Base-by-base conservation (phyloP, 31 red algal genomes). In the Odonthalia washingtoniensis region DNA sequence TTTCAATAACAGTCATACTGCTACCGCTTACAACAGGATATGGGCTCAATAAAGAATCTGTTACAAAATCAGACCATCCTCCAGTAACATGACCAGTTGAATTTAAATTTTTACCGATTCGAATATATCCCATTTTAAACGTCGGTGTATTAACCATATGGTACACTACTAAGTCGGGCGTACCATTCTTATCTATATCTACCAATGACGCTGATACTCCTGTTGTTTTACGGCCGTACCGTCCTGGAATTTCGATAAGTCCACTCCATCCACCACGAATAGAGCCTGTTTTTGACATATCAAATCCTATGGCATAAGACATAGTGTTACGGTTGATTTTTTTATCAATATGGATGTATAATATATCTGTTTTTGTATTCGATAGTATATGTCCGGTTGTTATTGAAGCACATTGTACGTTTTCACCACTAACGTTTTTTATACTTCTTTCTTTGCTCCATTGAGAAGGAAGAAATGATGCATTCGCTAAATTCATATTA, bases 71-170 rank as follows among this genome's bases (percentile, higher is more conserved):
- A 24, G 5, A 3, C 75, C 75, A 78, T 49, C 75, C 75, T 26
- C 75, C 75, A 3, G 75, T 78, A 18, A 78, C 75, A 5, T 78
- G 28, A 1, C 75, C 75, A 31, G 40, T 52, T 27, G 26, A 30
- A 49, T 78, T 49, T 31, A 78, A 43, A 57, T 78, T 43, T 12
- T 57, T 78, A 26, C 75, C 75, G 53, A 78, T 52, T 31, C 38
- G 37, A 57, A 44, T 32, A 4, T 5, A 78, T 3, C 75, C 75
- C 9, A 57, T 57, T 21, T 57, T 57, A 57, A 57, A 14, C 49
- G 12, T 21, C 49, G 49, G 49, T 57, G 49, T 57, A 57, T 57
- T 57, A 57, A 14, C 49, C 12, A 57, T 21, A 57, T 57, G 49
- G 49, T 57, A 57, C 49, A 57, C 21, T 14, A 57, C 21, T 14